Evolutionary conservation across 805 yeast genomes (phyloP).

Genomic region (Candida silvatica): DNA sequence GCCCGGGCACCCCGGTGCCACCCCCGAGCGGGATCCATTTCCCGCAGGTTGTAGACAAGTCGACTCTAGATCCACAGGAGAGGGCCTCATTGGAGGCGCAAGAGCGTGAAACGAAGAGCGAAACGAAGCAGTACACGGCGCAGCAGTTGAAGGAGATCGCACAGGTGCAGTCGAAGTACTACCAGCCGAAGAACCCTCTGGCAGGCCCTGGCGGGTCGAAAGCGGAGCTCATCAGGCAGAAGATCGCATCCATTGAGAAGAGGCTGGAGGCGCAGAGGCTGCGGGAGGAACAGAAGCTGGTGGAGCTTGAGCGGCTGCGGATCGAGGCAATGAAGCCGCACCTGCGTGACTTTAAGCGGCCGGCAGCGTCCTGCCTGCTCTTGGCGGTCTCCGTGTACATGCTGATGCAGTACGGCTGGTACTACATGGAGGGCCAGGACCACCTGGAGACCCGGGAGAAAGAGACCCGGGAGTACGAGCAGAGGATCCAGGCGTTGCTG

Average conservation of each 20-base stretch:
- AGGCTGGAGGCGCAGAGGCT: slow-evolving; percentile 15
- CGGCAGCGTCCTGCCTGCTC: slow-evolving; percentile 23
- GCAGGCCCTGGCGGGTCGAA: slow-evolving; percentile 20
- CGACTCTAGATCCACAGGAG: background rate
- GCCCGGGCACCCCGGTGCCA: too few relatives aligned
- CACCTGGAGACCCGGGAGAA: slow-evolving; percentile 15
- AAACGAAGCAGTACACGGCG: slow-evolving; percentile 1
- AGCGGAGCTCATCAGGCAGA: slow-evolving; percentile 21
- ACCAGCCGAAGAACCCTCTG: slow-evolving; percentile 22
- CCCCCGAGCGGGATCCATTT: slow-evolving; percentile 3
- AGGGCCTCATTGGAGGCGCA: background rate
- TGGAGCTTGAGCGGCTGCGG: slow-evolving; percentile 10
- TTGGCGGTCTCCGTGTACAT: slow-evolving; percentile 25
- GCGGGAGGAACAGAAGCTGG: slow-evolving; percentile 15
- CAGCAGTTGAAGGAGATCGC: slow-evolving; percentile 12
- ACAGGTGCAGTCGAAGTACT: slow-evolving; percentile 14
- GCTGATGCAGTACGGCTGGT: slow-evolving; percentile 25
- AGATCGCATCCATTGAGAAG: slow-evolving; percentile 16
- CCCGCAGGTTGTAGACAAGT: slow-evolving; percentile 1
- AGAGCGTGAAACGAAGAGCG: background rate
- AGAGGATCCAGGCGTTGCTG: slow-evolving; percentile 18
- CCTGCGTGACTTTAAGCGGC: slow-evolving; percentile 24
- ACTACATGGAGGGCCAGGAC: slow-evolving; percentile 23
- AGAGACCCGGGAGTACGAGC: slow-evolving; percentile 16
- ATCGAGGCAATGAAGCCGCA: slow-evolving; percentile 18